Evolutionary conservation across 2,329 filamentous ascomycete genomes (phyloP), one percentile per base, ranked within the genome.

Genomic region (Talaromyces sp.): DNA sequence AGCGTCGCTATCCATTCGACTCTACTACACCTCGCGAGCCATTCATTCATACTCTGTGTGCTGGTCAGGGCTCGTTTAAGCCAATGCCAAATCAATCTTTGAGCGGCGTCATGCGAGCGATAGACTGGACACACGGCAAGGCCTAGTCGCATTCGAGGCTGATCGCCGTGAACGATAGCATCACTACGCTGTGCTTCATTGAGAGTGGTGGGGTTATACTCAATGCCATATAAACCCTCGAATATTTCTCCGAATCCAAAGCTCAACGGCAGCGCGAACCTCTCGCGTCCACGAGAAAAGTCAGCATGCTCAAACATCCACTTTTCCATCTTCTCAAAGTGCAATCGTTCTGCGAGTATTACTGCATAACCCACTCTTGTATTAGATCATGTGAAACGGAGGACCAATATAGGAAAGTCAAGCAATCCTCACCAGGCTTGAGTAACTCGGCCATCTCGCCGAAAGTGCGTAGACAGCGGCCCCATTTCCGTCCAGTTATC

Each of bases 391-490:
- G 25, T 54, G 9, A 8, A 25, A 1, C 18, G 31, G 21, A 16
- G n/a, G 16, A 18, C 3, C 31, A 16, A 54, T 21, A 14, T n/a
- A 35, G 6, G 28, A n/a, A 18, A 11, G 12, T 5, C 1, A 56
- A 56, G 39, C 9, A 5, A n/a, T n/a, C 18, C 64, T 64, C 21
- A 64, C 64, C 37, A 21, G 64, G 62, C 21, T 42, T 40, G 7
- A 66, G 52, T 21, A 52, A 1, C 11, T 58, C 23, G 8, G 14
- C 25, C 21, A 62, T 23, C 1, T 59, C 18, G 1, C 12, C 16
- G n/a, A 64, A 61, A 35, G 31, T 57, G 21, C 63, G 63, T 5
- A 58, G n/a, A 31, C 63, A 65, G 3, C 42, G 56, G 11, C 18
- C 37, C 63, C 63, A 65, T 40, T 57, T 62, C n/a, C 63, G 60